These are phyloP conservation scores for Suhomyces sp. DNA, from an alignment of 805 yeast genomes.

Conservation along the genomic window DNA sequence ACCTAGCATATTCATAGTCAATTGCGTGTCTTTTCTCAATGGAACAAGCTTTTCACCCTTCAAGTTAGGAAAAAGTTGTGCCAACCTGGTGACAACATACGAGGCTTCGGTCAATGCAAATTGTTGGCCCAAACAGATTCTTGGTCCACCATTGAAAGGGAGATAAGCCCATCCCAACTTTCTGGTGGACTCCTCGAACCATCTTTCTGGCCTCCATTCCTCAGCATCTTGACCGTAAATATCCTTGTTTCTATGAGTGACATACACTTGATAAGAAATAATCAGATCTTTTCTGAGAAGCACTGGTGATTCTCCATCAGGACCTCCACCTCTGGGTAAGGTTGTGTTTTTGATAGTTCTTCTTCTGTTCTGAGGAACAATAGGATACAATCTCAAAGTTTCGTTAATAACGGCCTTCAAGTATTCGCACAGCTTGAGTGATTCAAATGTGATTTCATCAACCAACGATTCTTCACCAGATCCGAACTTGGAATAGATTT, in stretches of 20 bases:
- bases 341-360: slow-evolving; percentile 22
- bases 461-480: slow-evolving; percentile 26
- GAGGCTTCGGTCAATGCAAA: slow-evolving; percentile 24
- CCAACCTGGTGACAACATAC: slow-evolving; percentile 18
- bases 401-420: slow-evolving; percentile 38
- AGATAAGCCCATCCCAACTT: slow-evolving; percentile 22
- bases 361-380: slow-evolving; percentile 24
- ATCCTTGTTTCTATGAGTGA: slow-evolving; percentile 39
- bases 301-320: slow-evolving; percentile 23
- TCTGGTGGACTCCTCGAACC: slow-evolving; percentile 20
- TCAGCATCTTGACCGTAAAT: slow-evolving; percentile 33
- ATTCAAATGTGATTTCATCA: slow-evolving; percentile 35
- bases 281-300: slow-evolving; percentile 40
- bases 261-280: slow-evolving; percentile 37
- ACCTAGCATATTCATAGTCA: slow-evolving; percentile 28
- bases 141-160: slow-evolving; percentile 25
- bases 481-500: slow-evolving; percentile 33
- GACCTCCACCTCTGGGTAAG: slow-evolving; percentile 28
- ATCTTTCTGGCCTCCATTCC: slow-evolving; percentile 37
- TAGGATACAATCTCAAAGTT: slow-evolving; percentile 36
- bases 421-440: slow-evolving; percentile 40
- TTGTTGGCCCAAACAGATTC: slow-evolving; percentile 25
- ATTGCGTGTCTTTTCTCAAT: slow-evolving; percentile 24
- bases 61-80: slow-evolving; percentile 16
- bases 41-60: slow-evolving; percentile 6